phyloP scores from a whole-genome alignment of 1,284 basidiomycete species.

The Xerocomus nothofagi region DNA sequence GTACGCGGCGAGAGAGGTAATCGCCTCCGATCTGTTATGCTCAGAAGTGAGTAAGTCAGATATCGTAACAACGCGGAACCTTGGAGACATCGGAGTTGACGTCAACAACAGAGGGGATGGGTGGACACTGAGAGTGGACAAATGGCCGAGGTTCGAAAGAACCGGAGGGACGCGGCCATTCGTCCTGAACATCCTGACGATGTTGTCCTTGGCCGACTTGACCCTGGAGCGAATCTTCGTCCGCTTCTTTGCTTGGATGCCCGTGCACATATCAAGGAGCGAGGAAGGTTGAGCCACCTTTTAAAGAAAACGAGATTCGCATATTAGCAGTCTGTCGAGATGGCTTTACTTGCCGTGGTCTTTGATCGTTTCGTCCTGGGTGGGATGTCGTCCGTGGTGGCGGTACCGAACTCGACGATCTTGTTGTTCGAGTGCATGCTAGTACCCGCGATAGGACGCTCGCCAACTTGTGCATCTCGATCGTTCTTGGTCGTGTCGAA shows the following conservation, averaged over 20 bases:
- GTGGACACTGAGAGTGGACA: not conserved
- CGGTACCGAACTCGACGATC: not conserved
- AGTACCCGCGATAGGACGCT: not conserved
- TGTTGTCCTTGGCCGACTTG: slow-evolving; percentile 9
- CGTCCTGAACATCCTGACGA: slow-evolving; percentile 10
- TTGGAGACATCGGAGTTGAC: not conserved
- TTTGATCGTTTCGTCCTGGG: not conserved
- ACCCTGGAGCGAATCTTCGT: slow-evolving; percentile 9
- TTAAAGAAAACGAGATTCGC: not conserved
- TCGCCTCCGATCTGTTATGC: not conserved
- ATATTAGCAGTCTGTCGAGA: not conserved
- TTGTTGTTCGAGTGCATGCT: not conserved
- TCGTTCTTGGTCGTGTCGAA: not conserved
- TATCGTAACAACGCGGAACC: not conserved
- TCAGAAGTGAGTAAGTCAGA: not conserved
- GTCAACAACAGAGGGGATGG: not conserved
- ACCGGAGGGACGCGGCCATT: not conserved
- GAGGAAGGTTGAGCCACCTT: slow-evolving; percentile 1
- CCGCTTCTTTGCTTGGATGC: slow-evolving; percentile 3
- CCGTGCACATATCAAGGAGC: not conserved
- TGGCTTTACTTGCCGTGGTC: slow-evolving; percentile 1
- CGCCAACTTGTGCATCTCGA: not conserved
- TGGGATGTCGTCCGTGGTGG: not conserved
- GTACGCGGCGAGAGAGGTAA: not conserved
- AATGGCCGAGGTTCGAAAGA: not conserved